Percentiles rank a stretch among this genome's conserved stretches.
These are phyloP conservation scores for Ehretia macrophylla DNA, from an alignment of 257 asterid species.

Conservation along the genomic window DNA sequence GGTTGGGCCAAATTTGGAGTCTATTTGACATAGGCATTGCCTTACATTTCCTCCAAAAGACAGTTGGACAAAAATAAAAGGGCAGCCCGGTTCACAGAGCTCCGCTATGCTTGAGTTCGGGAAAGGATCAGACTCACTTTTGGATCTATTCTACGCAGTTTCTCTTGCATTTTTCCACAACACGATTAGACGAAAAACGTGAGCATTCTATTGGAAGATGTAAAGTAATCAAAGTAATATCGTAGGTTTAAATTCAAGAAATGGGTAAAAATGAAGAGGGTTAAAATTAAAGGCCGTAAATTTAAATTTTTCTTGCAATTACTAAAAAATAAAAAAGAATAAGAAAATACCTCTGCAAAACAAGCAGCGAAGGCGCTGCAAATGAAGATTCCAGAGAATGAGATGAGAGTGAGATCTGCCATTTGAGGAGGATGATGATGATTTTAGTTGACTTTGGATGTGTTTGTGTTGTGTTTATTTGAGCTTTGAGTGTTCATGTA, in stretches of 20 bases:
- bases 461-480: background rate
- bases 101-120: too few relatives aligned
- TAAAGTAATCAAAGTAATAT: background rate
- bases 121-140: too few relatives aligned
- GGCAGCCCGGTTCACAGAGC: too few relatives aligned
- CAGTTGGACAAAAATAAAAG: too few relatives aligned
- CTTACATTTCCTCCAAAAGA: too few relatives aligned
- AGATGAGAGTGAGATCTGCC: conserved; percentile 67
- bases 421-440: conserved; percentile 37
- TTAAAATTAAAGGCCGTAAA: too few relatives aligned
- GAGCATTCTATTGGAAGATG: background rate
- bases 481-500: conserved; percentile 4
- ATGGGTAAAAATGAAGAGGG: background rate
- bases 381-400: conserved; percentile 64
- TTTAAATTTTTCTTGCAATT: too few relatives aligned
- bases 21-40: too few relatives aligned
- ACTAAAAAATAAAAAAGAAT: background rate
- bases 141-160: too few relatives aligned
- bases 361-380: conserved; percentile 89
- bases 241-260: background rate
- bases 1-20: too few relatives aligned
- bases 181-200: background rate
- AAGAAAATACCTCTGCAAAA: conserved; percentile 71
- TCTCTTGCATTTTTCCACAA: too few relatives aligned
- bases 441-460: background rate